Conservation (phyloP, 345 rosid genomes). For the Excoecaria cochinchinensis region DNA sequence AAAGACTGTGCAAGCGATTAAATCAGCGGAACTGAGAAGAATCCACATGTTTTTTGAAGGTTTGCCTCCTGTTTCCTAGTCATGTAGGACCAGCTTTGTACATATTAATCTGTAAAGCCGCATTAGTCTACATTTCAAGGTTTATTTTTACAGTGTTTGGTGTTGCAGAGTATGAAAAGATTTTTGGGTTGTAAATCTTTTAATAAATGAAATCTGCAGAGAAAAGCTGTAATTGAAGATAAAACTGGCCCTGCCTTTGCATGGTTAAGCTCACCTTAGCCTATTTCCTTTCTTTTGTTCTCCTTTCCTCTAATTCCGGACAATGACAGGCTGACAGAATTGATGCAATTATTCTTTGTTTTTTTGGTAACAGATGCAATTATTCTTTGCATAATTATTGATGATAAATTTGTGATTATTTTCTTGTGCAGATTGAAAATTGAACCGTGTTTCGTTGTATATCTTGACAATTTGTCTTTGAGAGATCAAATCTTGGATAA, state of each 20-base stretch:
- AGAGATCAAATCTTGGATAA: too few species aligned
- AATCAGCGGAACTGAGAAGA: not conserved
- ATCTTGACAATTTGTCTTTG: too few species aligned
- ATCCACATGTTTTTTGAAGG: not conserved
- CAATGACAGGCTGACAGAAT: not conserved
- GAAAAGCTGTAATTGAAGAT: not conserved
- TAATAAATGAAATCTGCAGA: not conserved
- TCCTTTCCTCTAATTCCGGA: not conserved
- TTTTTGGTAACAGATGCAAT: too few species aligned
- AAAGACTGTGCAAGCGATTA: slow-evolving; percentile 14
- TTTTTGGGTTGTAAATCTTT: slow-evolving; percentile 6
- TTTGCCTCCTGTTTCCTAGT: not conserved
- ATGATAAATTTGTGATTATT: too few species aligned
- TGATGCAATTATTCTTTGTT: too few species aligned
- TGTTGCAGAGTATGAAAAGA: not conserved
- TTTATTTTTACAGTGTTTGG: not conserved
- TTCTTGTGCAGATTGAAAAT: too few species aligned
- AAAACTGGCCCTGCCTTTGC: not conserved
- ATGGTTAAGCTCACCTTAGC: not conserved
- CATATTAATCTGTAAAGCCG: slow-evolving; percentile 15
- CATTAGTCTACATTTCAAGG: not conserved
- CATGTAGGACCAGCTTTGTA: slow-evolving; percentile 1
- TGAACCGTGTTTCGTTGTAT: too few species aligned
- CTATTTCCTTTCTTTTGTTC: not conserved
- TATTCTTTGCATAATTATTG: too few species aligned